Evolutionary conservation across 352 stramenopile genomes (phyloP).

Genomic region (Globisporangium polare): DNA sequence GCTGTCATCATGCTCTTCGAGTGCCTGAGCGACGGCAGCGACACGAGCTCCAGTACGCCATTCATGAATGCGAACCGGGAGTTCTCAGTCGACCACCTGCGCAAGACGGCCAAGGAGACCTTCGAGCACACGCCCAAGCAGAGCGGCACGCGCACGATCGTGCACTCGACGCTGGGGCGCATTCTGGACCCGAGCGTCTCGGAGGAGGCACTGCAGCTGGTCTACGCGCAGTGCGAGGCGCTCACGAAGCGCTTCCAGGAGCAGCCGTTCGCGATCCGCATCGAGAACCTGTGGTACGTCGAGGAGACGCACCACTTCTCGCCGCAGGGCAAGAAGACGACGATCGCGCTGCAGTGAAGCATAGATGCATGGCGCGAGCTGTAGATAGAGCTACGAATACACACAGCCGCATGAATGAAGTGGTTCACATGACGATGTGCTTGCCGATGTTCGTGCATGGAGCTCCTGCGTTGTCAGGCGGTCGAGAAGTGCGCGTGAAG

Average conservation of each 20-base stretch:
- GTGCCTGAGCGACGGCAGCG: slow-evolving; percentile 20
- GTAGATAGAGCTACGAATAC: no score
- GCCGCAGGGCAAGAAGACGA: slow-evolving; percentile 40
- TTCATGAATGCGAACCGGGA: slow-evolving; percentile 29
- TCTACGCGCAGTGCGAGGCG: slow-evolving; percentile 49
- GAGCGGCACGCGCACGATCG: slow-evolving; percentile 42
- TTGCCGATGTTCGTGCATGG: no score
- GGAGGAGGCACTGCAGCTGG: slow-evolving; percentile 22
- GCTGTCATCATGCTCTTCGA: slow-evolving; percentile 71
- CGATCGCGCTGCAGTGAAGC: slow-evolving; percentile 27
- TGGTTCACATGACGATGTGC: no score
- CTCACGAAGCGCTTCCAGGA: slow-evolving; percentile 35
- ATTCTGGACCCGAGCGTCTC: slow-evolving; percentile 45
- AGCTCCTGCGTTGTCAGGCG: no score
- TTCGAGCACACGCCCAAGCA: slow-evolving; percentile 50
- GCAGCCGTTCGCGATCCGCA: slow-evolving; percentile 25
- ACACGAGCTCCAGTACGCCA: slow-evolving; percentile 1
- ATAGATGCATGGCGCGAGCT: not conserved
- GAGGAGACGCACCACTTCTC: slow-evolving; percentile 69
- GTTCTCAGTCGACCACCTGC: slow-evolving; percentile 59
- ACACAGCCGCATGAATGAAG: no score
- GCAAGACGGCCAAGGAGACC: slow-evolving; percentile 34
- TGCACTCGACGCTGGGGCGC: slow-evolving; percentile 64
- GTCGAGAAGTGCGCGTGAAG: no score
- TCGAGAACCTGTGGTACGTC: slow-evolving; percentile 63